Conservation (phyloP, 306 rosid species). For the Vachellia pachyceras region DNA sequence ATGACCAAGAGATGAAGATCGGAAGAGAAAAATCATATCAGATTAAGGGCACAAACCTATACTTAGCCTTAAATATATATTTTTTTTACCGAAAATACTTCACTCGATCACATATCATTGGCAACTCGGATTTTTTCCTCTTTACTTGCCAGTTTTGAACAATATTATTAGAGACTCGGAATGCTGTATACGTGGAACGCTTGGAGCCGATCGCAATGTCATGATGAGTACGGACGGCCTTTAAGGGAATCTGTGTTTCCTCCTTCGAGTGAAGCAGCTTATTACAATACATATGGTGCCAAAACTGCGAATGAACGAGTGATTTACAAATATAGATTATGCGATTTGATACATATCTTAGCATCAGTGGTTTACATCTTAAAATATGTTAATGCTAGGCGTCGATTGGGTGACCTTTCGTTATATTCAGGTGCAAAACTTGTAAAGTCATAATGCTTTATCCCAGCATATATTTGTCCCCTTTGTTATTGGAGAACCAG, state of each 20-base stretch:
- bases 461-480: neutral
- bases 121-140: conserved; percentile 37
- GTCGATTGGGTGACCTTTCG: neutral
- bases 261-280: neutral
- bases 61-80: neutral
- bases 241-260: neutral
- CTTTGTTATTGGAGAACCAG: neutral
- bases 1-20: conserved; percentile 49
- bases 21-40: conserved; percentile 55
- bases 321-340: neutral
- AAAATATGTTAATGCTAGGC: neutral
- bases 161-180: neutral
- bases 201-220: neutral
- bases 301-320: neutral
- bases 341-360: neutral
- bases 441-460: neutral
- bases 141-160: neutral
- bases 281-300: neutral
- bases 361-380: neutral
- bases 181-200: neutral
- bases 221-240: neutral
- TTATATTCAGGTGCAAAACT: neutral
- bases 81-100: conserved; percentile 52
- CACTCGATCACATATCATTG: neutral
- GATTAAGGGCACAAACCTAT: conserved; percentile 21